Base-by-base conservation (phyloP, 352 stramenopile species). In the Globisporangium uncinulatum region DNA sequence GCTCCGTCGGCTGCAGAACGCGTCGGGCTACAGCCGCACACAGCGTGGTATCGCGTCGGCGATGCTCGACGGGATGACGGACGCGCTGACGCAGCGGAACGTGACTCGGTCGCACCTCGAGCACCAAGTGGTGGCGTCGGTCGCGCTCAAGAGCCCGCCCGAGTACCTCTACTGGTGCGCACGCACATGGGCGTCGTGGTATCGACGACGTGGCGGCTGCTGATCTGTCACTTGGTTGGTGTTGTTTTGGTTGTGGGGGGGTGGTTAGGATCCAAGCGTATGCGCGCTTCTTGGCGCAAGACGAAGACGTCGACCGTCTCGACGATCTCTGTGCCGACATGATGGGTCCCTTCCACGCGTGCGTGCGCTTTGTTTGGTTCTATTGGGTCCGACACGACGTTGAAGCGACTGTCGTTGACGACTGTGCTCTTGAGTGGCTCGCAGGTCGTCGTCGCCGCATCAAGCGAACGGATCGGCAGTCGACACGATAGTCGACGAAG, bases 121-220 rank as follows among this genome's bases (percentile, higher is more conserved):
- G 59, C 86, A 95, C 49, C 86, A 95, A 57, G 67, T 92, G 19
- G 81, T 82, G 8, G 65, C 79, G 17, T 61, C 79, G 0, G 51
- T 89, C 2, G 68, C 79, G 7, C 62, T 95, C 13, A 82, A 89
- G 64, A 95, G 83, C 50, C 59, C 74, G 0, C 55, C 59, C 13
- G 86, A 95, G 69, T 95, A 92, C 75, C 74, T 77, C 7, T 92
- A 93, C 57, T 95, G 86, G 86, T 94, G 66, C 42, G 48, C 45
- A n/a, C 3, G 45, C 13, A 17, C 39, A 19, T 29, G 2, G 24
- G n/a, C 15, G 29, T 54, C 64, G n/a, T 32, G 34, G 34, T 36
- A 34, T 50, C 20, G 15, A 39, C 47, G 11, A 8, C 42, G 19
- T 1, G n/a, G 42, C 9, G 15, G 39, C 15, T 44, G 39, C 4